These are phyloP conservation scores for Fistulinella prunicolor DNA, from an alignment of 768 basidiomycete genomes.

Conservation along the genomic window DNA sequence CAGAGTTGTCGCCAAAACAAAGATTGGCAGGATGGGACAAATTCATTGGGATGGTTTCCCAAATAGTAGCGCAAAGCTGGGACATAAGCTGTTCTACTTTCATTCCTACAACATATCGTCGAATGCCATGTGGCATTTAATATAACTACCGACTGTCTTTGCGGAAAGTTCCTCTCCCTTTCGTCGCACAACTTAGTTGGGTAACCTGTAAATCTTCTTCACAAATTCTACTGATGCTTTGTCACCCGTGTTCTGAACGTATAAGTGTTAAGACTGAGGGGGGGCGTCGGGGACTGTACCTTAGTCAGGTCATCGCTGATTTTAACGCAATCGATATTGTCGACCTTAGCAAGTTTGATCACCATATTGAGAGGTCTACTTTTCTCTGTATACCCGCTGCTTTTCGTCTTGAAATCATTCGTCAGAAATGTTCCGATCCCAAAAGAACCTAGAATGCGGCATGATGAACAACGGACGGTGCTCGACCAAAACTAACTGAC, in stretches of 20 bases:
- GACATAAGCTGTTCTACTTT: slow-evolving; percentile 44
- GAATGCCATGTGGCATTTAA: no score
- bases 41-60: no score
- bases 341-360: slow-evolving; percentile 81
- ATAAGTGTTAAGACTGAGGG: neutral
- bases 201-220: slow-evolving; percentile 36
- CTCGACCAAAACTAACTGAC: slow-evolving; percentile 33
- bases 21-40: no score
- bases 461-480: neutral
- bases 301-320: slow-evolving; percentile 91
- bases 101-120: slow-evolving; percentile 8
- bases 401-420: slow-evolving; percentile 71
- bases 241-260: slow-evolving; percentile 69
- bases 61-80: no score
- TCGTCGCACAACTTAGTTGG: neutral
- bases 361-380: slow-evolving; percentile 92
- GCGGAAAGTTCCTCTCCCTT: neutral
- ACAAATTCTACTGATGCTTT: slow-evolving; percentile 53
- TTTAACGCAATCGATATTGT: slow-evolving; percentile 80
- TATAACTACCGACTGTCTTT: neutral
- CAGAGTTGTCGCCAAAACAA: no score
- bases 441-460: slow-evolving; percentile 59
- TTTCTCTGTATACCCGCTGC: slow-evolving; percentile 47
- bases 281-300: slow-evolving; percentile 32
- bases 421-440: slow-evolving; percentile 93